phyloP scores from a whole-genome alignment of 495 filamentous ascomycete genomes.

The Amorphotheca resinae region DNA sequence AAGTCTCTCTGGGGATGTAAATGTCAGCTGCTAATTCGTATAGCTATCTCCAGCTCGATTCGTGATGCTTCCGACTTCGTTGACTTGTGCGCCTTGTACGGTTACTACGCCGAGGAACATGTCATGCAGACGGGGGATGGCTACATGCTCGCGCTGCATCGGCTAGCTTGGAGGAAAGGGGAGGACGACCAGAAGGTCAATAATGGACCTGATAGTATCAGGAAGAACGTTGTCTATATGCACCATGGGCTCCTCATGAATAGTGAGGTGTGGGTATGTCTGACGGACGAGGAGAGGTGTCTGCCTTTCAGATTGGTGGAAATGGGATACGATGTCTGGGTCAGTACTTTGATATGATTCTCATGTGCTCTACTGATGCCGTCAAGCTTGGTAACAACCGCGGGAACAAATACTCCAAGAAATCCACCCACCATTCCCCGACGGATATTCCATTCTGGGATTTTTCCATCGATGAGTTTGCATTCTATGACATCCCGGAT shows the following conservation, averaged over 20 bases:
- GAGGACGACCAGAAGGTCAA: conserved; percentile 68
- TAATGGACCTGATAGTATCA: conserved; percentile 47
- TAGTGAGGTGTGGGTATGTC: conserved; percentile 94
- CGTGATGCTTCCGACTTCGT: conserved; percentile 76
- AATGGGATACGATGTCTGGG: conserved; percentile 93
- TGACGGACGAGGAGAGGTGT: conserved; percentile 73
- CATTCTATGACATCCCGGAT: conserved; percentile 93
- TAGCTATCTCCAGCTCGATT: conserved; percentile 39
- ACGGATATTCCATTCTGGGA: conserved; percentile 78
- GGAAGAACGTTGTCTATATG: conserved; percentile 83
- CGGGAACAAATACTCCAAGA: conserved; percentile 98
- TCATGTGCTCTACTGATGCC: background rate
- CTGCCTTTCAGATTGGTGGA: conserved; percentile 87
- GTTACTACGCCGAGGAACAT: conserved; percentile 90
- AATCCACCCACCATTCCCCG: conserved; percentile 62
- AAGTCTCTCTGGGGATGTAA: background rate
- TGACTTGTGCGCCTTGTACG: conserved; percentile 78
- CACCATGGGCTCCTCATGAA: conserved; percentile 98
- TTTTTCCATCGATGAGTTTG: conserved; percentile 96
- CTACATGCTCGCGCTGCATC: conserved; percentile 83
- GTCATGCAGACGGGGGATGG: conserved; percentile 90
- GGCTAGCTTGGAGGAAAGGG: conserved; percentile 67
- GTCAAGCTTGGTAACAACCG: conserved; percentile 81
- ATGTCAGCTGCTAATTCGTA: background rate
- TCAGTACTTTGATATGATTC: conserved; percentile 25